Conservation (phyloP, 139 green algal genomes). For the Coelastrella sp. region DNA sequence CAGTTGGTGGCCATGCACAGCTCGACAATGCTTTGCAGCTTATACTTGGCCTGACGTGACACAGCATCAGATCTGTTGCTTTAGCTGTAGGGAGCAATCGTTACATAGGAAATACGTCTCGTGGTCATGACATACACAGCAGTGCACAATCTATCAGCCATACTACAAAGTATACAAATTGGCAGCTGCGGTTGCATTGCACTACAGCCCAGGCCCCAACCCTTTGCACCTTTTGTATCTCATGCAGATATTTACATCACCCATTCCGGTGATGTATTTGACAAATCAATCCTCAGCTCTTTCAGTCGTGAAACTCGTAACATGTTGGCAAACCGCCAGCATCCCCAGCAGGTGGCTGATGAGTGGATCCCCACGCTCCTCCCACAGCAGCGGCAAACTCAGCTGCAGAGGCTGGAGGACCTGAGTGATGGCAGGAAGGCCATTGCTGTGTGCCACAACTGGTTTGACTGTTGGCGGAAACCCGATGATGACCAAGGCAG, state of each 20-base stretch:
- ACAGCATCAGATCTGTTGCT: too few species aligned
- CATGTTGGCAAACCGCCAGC: conserved; percentile 30
- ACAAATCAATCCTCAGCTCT: background rate
- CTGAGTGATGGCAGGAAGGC: conserved; percentile 10
- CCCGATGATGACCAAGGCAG: conserved; percentile 1
- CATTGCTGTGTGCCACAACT: conserved; percentile 39
- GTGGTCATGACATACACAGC: too few species aligned
- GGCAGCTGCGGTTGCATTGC: background rate
- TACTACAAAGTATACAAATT: background rate
- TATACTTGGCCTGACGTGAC: too few species aligned
- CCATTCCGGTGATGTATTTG: conserved; percentile 30
- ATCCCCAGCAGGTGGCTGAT: conserved; percentile 46
- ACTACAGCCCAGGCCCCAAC: background rate
- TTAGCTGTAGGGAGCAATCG: too few species aligned
- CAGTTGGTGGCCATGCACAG: too few species aligned
- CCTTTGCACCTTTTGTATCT: background rate
- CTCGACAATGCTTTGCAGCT: too few species aligned
- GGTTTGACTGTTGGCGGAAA: conserved; percentile 44
- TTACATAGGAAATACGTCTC: too few species aligned
- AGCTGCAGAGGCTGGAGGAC: conserved; percentile 28
- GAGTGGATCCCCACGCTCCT: conserved; percentile 21
- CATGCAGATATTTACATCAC: conserved; percentile 28
- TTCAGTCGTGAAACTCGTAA: background rate
- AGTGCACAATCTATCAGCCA: background rate
- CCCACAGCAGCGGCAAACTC: background rate